A percentile compares a stretch with the other conserved stretches of the same genome.
Conservation (phyloP, 1,139 yeast genomes). For the Sugiyamaella xylanicola region DNA sequence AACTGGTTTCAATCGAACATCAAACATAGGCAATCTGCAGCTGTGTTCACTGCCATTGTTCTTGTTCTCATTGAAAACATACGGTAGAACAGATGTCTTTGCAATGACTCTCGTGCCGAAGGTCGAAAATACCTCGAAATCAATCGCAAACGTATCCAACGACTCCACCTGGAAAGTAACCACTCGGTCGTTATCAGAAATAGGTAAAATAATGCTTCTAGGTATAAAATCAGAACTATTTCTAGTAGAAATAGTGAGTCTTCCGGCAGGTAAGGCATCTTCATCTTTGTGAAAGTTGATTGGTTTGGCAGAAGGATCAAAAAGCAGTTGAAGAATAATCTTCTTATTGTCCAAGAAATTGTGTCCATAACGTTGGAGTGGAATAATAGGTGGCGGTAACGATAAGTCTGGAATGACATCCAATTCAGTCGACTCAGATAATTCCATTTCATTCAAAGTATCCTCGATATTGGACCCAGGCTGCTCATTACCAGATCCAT, state of each 20-base stretch:
- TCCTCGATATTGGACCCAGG: conserved; percentile 22
- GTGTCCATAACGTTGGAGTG: conserved; percentile 91
- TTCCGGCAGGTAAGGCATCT: conserved; percentile 47
- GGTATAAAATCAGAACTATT: conserved; percentile 70
- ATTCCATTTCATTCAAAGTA: conserved; percentile 36
- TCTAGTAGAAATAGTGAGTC: conserved; percentile 72
- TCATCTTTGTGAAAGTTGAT: conserved; percentile 43
- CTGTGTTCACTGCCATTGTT: conserved; percentile 42
- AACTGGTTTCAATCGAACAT: conserved; percentile 74
- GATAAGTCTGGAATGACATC: conserved; percentile 88
- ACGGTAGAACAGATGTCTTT: conserved; percentile 73
- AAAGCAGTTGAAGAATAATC: conserved; percentile 74
- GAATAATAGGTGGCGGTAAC: conserved; percentile 94
- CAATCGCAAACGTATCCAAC: conserved; percentile 75
- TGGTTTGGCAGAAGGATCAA: conserved; percentile 55
- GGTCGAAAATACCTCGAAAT: conserved; percentile 90
- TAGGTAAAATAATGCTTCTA: conserved; percentile 77
- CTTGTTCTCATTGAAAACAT: conserved; percentile 47
- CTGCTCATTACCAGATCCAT: conserved; percentile 10
- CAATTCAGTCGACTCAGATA: conserved; percentile 41
- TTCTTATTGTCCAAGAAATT: conserved; percentile 83
- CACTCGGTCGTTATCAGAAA: conserved; percentile 68
- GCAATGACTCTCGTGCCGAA: conserved; percentile 93
- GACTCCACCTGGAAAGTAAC: conserved; percentile 87
- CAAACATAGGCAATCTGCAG: conserved; percentile 72